A percentile compares a stretch with the other conserved stretches of the same genome.
These are phyloP conservation scores for Pinus tabuliformis DNA, from an alignment of 75 land plant genomes.

Conservation along the genomic window DNA sequence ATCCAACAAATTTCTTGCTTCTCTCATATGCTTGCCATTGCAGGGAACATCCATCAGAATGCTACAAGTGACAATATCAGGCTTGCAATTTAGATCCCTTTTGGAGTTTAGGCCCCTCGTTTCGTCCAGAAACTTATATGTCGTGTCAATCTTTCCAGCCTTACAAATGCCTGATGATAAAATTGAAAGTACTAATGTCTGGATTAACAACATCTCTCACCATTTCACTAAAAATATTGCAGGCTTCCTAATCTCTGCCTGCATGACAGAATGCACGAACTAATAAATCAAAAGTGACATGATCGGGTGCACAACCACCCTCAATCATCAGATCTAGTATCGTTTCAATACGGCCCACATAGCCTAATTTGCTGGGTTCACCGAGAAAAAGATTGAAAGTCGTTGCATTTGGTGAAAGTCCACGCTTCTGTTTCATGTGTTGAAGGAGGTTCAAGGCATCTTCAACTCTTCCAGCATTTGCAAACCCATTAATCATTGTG, in stretches of 20 bases:
- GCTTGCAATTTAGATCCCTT: constrained; percentile 9
- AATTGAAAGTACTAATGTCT: constrained; percentile 49
- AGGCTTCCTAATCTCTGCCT: constrained; percentile 50
- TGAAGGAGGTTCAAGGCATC: constrained; percentile 29
- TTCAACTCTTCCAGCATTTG: not conserved
- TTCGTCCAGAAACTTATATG: constrained; percentile 30
- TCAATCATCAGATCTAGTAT: constrained; percentile 37
- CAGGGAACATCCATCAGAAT: constrained; percentile 66
- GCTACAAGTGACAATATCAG: too few relatives aligned
- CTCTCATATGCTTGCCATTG: constrained; percentile 36
- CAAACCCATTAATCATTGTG: not conserved
- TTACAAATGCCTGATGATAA: constrained; percentile 42
- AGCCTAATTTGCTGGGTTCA: constrained; percentile 19
- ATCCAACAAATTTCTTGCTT: constrained; percentile 43
- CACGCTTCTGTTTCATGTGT: constrained; percentile 27
- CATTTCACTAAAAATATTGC: constrained; percentile 37
- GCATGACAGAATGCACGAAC: constrained; percentile 51
- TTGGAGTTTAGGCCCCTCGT: constrained; percentile 7
- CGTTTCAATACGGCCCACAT: constrained; percentile 9
- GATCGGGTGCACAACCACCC: constrained; percentile 40
- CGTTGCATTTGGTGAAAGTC: constrained; percentile 30
- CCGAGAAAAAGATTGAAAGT: constrained; percentile 44
- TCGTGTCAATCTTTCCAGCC: constrained; percentile 13
- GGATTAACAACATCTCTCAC: constrained; percentile 15
- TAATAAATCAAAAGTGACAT: constrained; percentile 48